Evolutionary conservation across 352 stramenopile species (phyloP), one percentile per base, ranked within the genome.

Genomic region (Phytophthora capsici): DNA sequence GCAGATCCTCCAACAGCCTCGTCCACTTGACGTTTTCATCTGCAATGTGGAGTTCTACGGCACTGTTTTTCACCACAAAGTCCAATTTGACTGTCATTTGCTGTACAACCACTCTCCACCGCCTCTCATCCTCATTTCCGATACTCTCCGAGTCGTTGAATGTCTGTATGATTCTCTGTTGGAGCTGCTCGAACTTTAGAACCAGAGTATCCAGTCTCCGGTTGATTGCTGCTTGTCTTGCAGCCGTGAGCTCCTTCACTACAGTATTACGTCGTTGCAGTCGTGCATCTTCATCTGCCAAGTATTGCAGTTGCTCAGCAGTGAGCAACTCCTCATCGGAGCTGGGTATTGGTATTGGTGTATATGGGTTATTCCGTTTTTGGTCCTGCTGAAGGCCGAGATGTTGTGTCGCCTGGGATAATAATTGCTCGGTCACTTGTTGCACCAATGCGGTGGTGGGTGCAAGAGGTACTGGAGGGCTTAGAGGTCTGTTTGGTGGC

Each of bases 1-100:
- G 70, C 13, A 88, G 61, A 30, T 85, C 67, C 10, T 75, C 58
- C 8, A 86, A 52, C 14, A 90, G 41, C 19, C 62, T 60, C 6
- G 66, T 78, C 79, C 79, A 90, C 22, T 75, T 28, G 10, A 63
- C 67, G 3, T 38, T 38, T 26, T 40, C 57, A 25, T 61, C 44
- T 17, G 51, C 30, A 36, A 28, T 3, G 26, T 65, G 45, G 8
- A 73, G 37, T 64, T 83, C 67, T 22, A 41, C 47, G 0, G 71
- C 59, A 34, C 78, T 88, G 14, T 65, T 32, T 23, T 78, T 63
- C 6, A 86, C 60, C 6, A 88, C 66, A 25, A 61, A 55, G 22
- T 78, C 60, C 6, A 90, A 57, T 22, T 80, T 88, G 0, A 62
- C 57, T n/a, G 60, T 70, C 78, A 87, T 81, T 23, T 72, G 51